Evolutionary conservation across 768 basidiomycete species (phyloP).

Genomic region (Tulasnella sp.): DNA sequence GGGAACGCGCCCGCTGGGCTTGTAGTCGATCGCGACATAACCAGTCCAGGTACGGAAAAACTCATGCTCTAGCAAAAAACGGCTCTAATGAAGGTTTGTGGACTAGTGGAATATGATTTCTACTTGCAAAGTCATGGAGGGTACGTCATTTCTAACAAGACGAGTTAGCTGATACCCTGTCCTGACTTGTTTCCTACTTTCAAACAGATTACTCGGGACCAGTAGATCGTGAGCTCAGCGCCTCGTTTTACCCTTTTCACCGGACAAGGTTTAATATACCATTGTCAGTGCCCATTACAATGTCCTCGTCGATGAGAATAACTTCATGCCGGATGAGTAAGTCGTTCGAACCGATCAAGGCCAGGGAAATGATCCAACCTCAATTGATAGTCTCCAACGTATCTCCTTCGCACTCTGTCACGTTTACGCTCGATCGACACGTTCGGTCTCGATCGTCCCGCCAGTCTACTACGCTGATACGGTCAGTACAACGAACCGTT

Average conservation of each 20-base stretch:
- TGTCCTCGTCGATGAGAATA: background rate
- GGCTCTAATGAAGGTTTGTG: constrained; percentile 33
- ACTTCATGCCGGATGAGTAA: constrained; percentile 8
- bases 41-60: background rate
- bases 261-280: background rate
- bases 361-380: constrained; percentile 36
- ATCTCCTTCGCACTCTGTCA: constrained; percentile 2
- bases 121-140: constrained; percentile 71
- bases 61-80: constrained; percentile 16
- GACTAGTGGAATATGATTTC: constrained; percentile 66
- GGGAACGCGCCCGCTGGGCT: constrained; percentile 71
- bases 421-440: constrained; percentile 9
- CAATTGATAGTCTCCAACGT: constrained; percentile 30
- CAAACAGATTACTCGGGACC: background rate
- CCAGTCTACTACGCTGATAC: constrained; percentile 21
- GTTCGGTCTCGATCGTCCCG: constrained; percentile 6
- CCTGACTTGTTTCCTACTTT: background rate
- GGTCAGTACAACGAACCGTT: background rate
- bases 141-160: background rate
- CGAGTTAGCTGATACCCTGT: background rate
- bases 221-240: background rate
- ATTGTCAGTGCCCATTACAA: constrained; percentile 18
- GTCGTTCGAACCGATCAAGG: background rate
- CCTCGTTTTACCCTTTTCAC: background rate
- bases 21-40: constrained; percentile 44